A percentile compares a stretch with the other conserved stretches of the same genome.
phyloP scores from a whole-genome alignment of 257 asterid species.

The Plantago major region DNA sequence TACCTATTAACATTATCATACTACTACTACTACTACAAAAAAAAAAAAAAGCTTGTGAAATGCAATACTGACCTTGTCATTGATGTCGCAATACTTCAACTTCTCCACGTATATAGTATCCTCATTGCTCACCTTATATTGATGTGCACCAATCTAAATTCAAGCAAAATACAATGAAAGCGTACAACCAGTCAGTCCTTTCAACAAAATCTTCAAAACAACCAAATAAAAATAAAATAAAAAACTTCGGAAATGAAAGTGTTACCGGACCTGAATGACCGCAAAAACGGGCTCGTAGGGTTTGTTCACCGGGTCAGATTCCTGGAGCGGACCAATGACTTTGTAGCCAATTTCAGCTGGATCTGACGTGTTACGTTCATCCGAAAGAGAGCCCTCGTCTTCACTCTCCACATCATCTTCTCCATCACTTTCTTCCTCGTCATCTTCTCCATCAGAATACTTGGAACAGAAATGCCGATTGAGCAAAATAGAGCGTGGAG shows the following conservation, averaged over 20 bases:
- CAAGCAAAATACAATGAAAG: constrained; percentile 1
- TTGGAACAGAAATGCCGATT: constrained; percentile 35
- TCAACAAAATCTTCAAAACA: background rate
- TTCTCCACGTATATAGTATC: constrained; percentile 72
- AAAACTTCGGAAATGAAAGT: background rate
- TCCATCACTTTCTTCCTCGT: constrained; percentile 22
- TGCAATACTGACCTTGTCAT: constrained; percentile 67
- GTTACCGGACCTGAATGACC: constrained; percentile 59
- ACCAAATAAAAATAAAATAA: background rate
- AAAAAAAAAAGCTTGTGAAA: background rate
- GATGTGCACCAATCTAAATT: constrained; percentile 87
- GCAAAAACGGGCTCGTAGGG: constrained; percentile 73
- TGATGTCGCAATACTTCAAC: constrained; percentile 79
- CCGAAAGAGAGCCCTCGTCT: constrained; percentile 8
- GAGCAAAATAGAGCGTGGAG: constrained; percentile 16
- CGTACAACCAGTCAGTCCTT: background rate
- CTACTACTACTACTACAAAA: background rate
- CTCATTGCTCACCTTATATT: constrained; percentile 89
- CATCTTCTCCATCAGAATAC: constrained; percentile 21
- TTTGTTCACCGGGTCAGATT: constrained; percentile 53
- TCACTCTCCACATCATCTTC: constrained; percentile 18
- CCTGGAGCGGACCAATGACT: constrained; percentile 62
- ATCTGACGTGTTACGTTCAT: constrained; percentile 34
- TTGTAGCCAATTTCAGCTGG: constrained; percentile 73
- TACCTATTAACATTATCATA: too few relatives aligned